Evolutionary conservation across 2,329 filamentous ascomycete species (phyloP), one percentile per base, ranked within the genome.

Genomic region (Trichophyton benhamiae): DNA sequence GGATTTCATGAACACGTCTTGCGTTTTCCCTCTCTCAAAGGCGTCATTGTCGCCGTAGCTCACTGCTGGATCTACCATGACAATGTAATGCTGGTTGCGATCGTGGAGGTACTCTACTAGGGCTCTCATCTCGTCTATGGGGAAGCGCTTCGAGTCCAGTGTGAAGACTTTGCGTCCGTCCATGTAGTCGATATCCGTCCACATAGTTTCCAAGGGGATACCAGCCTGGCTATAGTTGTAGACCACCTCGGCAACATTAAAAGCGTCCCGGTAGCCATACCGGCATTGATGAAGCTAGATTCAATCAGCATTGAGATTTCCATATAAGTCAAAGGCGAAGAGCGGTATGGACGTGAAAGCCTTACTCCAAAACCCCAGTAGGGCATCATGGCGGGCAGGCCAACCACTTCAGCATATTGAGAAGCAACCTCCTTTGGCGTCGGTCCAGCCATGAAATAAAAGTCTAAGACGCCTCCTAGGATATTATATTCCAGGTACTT

Each of bases 401-500:
- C 80, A 7, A 76, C 75, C 42, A 83, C 71, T 61, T 79, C 75
- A 2, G 80, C 75, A 65, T 84, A 84, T 66, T 85, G 82, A 65
- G 74, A 72, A 1, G 81, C 72, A 1, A 83, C 81, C 4, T 82
- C 78, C 13, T 78, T 68, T 0, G 82, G 80, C 0, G 73, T 76
- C 0, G 82, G 81, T 0, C 82, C 83, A 3, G 80, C 76, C 5
- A 84, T 64, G 66, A 85, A 84, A 68, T 85, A 85, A 60, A 85
- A 80, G 70, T 90, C 88, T 2, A 91, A 69, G 20, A 89, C 80
- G 3, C 88, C 88, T 15, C 87, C 87, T 1, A 90, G 77, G 1
- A 82, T 82, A 71, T 89, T 88, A 74, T 89, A 90, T 72, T 90
- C 86, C 3, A 91, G 78, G 63, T 84, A 87, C 70, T 89, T 82